Evolutionary conservation across 371 early-diverging fungal species (phyloP), one percentile per base, ranked within the genome.

Genomic region (Mortierella sp.): DNA sequence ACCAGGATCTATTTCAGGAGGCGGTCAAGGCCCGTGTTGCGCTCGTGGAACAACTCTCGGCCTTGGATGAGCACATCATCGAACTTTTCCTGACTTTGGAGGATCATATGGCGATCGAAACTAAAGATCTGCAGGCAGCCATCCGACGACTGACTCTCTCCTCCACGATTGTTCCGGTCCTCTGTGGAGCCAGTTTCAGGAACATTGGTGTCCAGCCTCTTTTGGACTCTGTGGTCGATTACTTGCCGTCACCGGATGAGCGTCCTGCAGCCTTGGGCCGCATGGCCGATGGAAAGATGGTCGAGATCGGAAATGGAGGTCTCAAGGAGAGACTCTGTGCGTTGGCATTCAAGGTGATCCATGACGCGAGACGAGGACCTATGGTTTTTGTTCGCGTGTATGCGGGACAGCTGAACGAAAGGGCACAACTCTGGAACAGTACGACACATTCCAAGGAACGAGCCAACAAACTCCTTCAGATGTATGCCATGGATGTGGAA

Each of bases 351-450:
- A 98, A 98, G 60, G 96, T 98, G 1, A 83, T 92, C 0, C 90
- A 93, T 50, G 96, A 98, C 71, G 68, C 86, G 6, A 85, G 88
- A 54, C 87, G 95, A 19, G 98, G 98, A 2, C 88, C 94, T 5
- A 79, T 98, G 83, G 95, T 95, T 1, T 98, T 92, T 81, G 92
- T 98, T n/a, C 86, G 97, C 9, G 94, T 97, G 1, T 98, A 98
- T 71, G 89, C 95, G 0, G 98, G 95, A 65, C 83, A 59, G 11
- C 62, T 96, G n/a, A 86, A 87, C 19, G 81, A 86, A 23, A 85
- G 93, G 1, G 81, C 82, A 51, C 84, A 89, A 4, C 79, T 95
- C 23, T 85, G 86, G 78, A 94, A 94, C 56, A 88, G 86, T 6
- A 88, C 87, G 0, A 84, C 81, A 0, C 69, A 83, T 24, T 56